Evolutionary conservation across 805 yeast genomes (phyloP), one percentile per base, ranked within the genome.

Genomic region (Zygoascus ofunaensis): DNA sequence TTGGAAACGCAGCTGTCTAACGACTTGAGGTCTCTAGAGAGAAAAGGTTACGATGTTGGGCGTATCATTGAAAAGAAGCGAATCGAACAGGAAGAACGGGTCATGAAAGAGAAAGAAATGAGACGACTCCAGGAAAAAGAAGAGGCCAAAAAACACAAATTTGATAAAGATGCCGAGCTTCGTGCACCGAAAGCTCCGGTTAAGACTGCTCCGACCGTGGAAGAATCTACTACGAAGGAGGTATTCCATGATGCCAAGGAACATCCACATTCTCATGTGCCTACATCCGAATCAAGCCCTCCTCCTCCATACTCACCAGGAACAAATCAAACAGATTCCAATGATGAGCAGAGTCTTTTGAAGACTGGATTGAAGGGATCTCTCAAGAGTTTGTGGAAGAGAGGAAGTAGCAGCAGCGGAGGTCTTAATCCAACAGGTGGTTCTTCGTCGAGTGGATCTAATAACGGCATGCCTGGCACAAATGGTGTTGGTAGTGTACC

Each of bases 21-120:
- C 5, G 49, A 57, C 12, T 49, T 66, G 37, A 44, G 46, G 10
- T 41, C 55, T 15, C 54, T 66, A 32, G 61, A 61, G 46, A 44
- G 55, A 35, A 63, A 67, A 37, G 71, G 71, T 8, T 65, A 62
- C 49, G 63, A 66, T 49, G 67, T 66, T 8, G 54, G 55, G 21
- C 47, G 67, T 19, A 47, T 65, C 21, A 22, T 34, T 3, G 50
- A 61, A 28, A 48, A 50, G 37, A 47, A 53, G 39, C 52, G 56
- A 32, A 44, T 52, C 23, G 49, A 47, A 37, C 53, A 49, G 38
- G 48, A 44, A 8, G 53, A 53, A 32, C 51, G 43, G 7, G 37
- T 37, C 40, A 37, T 35, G 34, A 47, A 43, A 5, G 51, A 46
- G 45, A 42, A 44, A 38, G 49, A 48, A 20, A 53, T 47, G 26